phyloP scores from a whole-genome alignment of 2,329 filamentous ascomycete species.

The Aspergillus luchuensis region DNA sequence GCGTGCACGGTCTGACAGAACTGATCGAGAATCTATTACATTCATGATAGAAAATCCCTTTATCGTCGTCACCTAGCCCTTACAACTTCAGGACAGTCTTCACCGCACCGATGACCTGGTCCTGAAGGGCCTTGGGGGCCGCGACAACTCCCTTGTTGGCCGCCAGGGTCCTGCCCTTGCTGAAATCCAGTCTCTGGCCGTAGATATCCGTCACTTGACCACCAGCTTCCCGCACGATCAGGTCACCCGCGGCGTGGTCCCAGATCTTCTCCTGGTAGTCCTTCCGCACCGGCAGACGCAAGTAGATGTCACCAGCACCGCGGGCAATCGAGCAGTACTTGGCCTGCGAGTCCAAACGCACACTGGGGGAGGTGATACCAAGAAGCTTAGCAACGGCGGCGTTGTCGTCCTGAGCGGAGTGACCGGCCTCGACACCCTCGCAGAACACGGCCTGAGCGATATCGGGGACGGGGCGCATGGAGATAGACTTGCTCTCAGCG shows the following conservation, averaged over 20 bases:
- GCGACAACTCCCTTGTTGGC: slow-evolving; percentile 94
- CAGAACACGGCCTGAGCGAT: slow-evolving; percentile 87
- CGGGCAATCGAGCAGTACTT: slow-evolving; percentile 96
- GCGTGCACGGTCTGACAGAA: slow-evolving; percentile 25
- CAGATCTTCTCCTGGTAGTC: slow-evolving; percentile 99
- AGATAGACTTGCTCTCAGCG: slow-evolving; percentile 62
- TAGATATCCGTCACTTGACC: slow-evolving; percentile 87
- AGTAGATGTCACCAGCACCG: slow-evolving; percentile 91
- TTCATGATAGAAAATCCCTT: slow-evolving; percentile 15
- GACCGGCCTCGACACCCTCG: slow-evolving; percentile 91
- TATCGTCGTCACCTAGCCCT: slow-evolving; percentile 21
- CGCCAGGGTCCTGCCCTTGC: slow-evolving; percentile 78
- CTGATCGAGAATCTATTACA: slow-evolving; percentile 14
- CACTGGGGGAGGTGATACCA: slow-evolving; percentile 84
- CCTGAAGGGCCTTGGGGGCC: slow-evolving; percentile 75
- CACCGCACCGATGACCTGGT: slow-evolving; percentile 75
- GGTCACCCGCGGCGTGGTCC: slow-evolving; percentile 94
- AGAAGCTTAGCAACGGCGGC: slow-evolving; percentile 79
- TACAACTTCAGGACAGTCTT: slow-evolving; percentile 70
- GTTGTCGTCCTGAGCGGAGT: slow-evolving; percentile 87
- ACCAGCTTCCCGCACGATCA: slow-evolving; percentile 92
- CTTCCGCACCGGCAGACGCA: slow-evolving; percentile 80
- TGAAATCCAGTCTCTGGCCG: slow-evolving; percentile 84
- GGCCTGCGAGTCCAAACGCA: slow-evolving; percentile 96
- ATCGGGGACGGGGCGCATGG: slow-evolving; percentile 75